Base-by-base conservation (phyloP, 2,329 filamentous ascomycete species). In the Tothia fuscella region DNA sequence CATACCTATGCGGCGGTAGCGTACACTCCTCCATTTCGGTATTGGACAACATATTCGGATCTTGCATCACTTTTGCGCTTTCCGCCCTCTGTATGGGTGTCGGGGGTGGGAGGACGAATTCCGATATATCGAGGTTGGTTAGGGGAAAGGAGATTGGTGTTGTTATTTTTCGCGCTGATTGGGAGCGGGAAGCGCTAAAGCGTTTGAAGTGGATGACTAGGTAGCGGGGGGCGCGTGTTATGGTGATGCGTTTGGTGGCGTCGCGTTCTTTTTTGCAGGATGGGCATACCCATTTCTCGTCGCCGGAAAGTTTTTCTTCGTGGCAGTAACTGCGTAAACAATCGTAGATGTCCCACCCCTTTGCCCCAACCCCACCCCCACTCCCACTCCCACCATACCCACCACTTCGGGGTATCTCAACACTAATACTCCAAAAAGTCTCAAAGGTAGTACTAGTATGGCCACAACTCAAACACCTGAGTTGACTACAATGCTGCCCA, bases 151-250 rank as follows among this genome's bases (percentile, higher is more conserved):
- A 72, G 38, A 93, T 76, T 2, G 74, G 74, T 1, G 75, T 81
- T 49, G 76, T 74, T 41, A 82, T 74, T 62, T 93, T 94, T 43
- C 70, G 62, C 42, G 66, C 69, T 12, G 29, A 42, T 46, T 71
- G 70, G 13, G 61, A 70, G 49, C 66, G 70, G 30, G 68, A 70
- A 4, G 73, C 71, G 12, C 69, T 71, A 57, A 81, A 82, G 3
- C 79, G 76, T 53, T 84, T 82, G 59, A 93, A 78, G 48, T 80
- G 76, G 14, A 94, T 65, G 43, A 87, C 82, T 6, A 95, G 68
- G 43, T 87, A 76, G 40, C 84, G 77, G 0, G 89, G 87, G 21
- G 87, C 76, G 6, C 85, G 78, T 6, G 81, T 87, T 44, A 93
- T 74, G 36, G 76, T 80, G 45, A 82, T 76, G 47, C 77, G 76